These are phyloP conservation scores for Boletus speciosus DNA, from an alignment of 768 basidiomycete genomes.

Conservation along the genomic window DNA sequence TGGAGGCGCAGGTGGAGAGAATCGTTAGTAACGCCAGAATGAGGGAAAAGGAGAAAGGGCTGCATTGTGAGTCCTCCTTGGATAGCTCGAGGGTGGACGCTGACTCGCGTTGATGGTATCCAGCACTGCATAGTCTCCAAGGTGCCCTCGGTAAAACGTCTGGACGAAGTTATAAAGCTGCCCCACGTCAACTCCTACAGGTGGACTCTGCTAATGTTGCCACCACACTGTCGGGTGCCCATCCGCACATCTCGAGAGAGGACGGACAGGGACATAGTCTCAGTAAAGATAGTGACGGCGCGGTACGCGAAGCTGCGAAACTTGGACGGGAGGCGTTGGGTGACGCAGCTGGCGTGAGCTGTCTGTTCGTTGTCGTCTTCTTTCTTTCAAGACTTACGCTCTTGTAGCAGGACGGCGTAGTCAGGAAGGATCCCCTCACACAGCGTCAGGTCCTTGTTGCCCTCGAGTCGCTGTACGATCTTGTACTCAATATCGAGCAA, in stretches of 20 bases:
- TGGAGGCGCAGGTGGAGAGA: slow-evolving; percentile 94
- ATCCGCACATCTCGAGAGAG: slow-evolving; percentile 51
- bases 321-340: slow-evolving; percentile 72
- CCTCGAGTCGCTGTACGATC: slow-evolving; percentile 83
- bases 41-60: slow-evolving; percentile 80
- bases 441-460: slow-evolving; percentile 74
- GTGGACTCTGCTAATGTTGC: slow-evolving; percentile 56
- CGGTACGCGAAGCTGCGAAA: slow-evolving; percentile 71
- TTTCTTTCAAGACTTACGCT: neutral
- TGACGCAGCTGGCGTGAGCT: slow-evolving; percentile 49
- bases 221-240: slow-evolving; percentile 39
- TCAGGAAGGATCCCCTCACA: slow-evolving; percentile 70
- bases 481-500: slow-evolving; percentile 82
- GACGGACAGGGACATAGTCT: slow-evolving; percentile 33
- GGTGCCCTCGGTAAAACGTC: slow-evolving; percentile 95
- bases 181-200: slow-evolving; percentile 93
- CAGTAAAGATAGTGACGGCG: slow-evolving; percentile 44
- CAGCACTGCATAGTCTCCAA: slow-evolving; percentile 75
- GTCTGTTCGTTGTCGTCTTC: neutral
- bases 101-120: slow-evolving; percentile 11
- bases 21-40: slow-evolving; percentile 89
- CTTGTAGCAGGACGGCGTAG: slow-evolving; percentile 55
- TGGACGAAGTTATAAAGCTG: slow-evolving; percentile 89
- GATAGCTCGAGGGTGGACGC: neutral
- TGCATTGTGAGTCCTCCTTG: slow-evolving; percentile 43